Evolutionary conservation across 306 rosid genomes (phyloP).

Genomic region (Trifolium dubium): DNA sequence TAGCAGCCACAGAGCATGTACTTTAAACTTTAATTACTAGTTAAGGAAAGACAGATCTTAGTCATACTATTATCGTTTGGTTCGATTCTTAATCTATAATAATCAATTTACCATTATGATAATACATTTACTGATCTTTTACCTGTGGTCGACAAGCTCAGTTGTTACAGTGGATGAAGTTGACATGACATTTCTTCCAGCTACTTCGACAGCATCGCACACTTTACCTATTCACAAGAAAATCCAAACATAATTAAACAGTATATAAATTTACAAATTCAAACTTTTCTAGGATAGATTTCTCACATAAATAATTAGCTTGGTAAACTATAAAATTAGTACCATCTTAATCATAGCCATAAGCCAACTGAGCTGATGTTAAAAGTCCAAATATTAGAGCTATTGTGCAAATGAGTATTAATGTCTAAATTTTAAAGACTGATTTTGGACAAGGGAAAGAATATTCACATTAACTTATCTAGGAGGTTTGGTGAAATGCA

Average conservation of each 20-base stretch:
- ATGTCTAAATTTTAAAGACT: background rate
- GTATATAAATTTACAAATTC: conserved; percentile 19
- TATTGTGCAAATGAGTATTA: conserved; percentile 4
- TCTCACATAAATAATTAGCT: conserved; percentile 5
- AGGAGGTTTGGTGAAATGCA: background rate
- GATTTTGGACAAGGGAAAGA: conserved; percentile 18
- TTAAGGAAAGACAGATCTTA: background rate
- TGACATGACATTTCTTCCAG: conserved; percentile 92
- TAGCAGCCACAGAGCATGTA: conserved; percentile 1
- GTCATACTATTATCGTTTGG: background rate
- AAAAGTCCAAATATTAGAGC: conserved; percentile 18
- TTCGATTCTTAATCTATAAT: conserved; percentile 3
- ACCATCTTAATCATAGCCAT: conserved; percentile 13
- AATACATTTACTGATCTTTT: conserved; percentile 42
- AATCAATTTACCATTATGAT: background rate
- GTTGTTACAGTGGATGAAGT: conserved; percentile 88
- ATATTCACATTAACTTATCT: background rate
- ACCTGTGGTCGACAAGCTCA: conserved; percentile 84
- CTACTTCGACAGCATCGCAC: conserved; percentile 89
- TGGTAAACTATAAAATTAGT: conserved; percentile 27
- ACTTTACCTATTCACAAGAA: conserved; percentile 68
- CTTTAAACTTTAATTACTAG: conserved; percentile 1
- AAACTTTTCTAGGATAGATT: conserved; percentile 17
- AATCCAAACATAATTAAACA: conserved; percentile 18
- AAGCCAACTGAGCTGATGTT: background rate